These are phyloP conservation scores for Hypoxylon sp. DNA, from an alignment of 2,329 filamentous ascomycete genomes.

Conservation along the genomic window DNA sequence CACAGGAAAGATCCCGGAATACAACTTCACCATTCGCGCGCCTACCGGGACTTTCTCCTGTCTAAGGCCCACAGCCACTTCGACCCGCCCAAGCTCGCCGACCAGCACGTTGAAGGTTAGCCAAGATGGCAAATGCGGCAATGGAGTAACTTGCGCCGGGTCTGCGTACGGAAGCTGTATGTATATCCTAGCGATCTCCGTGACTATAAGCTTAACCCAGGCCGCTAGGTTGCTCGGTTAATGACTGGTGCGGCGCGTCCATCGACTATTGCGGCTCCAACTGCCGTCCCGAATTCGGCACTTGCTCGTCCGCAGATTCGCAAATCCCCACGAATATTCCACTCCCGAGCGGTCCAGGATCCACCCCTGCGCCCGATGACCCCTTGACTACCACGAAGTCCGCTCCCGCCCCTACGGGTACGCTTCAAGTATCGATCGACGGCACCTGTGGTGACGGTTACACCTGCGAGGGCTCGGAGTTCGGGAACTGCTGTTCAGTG, in stretches of 20 bases:
- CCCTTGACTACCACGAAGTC: conserved; percentile 43
- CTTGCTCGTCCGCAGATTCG: conserved; percentile 43
- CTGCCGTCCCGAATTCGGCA: conserved; percentile 49
- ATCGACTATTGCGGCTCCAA: conserved; percentile 52
- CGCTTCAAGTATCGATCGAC: conserved; percentile 47
- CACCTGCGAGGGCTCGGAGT: conserved; percentile 52
- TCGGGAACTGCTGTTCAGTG: conserved; percentile 54
- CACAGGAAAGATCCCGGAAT: conserved; percentile 48
- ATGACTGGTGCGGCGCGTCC: conserved; percentile 50
- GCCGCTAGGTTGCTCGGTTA: conserved; percentile 49
- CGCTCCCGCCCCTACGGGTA: conserved; percentile 43
- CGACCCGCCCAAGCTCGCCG: conserved; percentile 39
- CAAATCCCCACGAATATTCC: conserved; percentile 44
- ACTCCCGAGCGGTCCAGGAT: conserved; percentile 40
- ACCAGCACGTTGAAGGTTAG: conserved; percentile 48
- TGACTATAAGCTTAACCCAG: conserved; percentile 35
- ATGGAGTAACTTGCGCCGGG: conserved; percentile 50
- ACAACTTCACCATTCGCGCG: conserved; percentile 48
- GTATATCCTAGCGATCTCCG: conserved; percentile 32
- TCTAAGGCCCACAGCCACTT: conserved; percentile 39
- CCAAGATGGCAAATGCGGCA: conserved; percentile 49
- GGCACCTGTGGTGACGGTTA: conserved; percentile 50
- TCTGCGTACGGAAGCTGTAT: conserved; percentile 52
- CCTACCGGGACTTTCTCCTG: conserved; percentile 53
- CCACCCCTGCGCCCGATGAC: conserved; percentile 34